A percentile compares a stretch with the other conserved stretches of the same genome.
Conservation (phyloP, 73 alveolate genomes). For the Stentor roeselii region DNA sequence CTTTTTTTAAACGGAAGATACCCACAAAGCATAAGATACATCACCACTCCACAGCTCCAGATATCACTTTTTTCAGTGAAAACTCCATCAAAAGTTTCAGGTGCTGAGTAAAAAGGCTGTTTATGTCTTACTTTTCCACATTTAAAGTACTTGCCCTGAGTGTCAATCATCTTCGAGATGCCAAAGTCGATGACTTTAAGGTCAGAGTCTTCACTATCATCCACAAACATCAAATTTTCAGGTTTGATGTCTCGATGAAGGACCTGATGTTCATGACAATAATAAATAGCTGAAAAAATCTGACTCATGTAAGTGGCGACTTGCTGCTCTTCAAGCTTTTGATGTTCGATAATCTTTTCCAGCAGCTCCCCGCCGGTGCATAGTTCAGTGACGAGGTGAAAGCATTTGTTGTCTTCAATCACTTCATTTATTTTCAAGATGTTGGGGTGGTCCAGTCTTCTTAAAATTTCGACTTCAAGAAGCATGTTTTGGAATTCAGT, state of each 20-base stretch:
- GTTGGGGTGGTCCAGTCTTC: slow-evolving; percentile 77
- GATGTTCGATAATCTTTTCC: too few relatives aligned
- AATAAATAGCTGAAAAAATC: slow-evolving; percentile 72
- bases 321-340: too few relatives aligned
- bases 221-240: slow-evolving; percentile 73
- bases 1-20: too few relatives aligned
- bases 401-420: slow-evolving; percentile 60
- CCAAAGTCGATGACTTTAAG: slow-evolving; percentile 85
- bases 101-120: too few relatives aligned
- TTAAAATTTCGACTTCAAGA: slow-evolving; percentile 74
- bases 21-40: too few relatives aligned
- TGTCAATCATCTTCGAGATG: too few relatives aligned
- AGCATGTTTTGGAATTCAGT: too few relatives aligned
- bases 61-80: too few relatives aligned
- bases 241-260: slow-evolving; percentile 88
- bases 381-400: slow-evolving; percentile 81
- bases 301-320: slow-evolving; percentile 64
- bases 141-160: too few relatives aligned
- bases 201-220: slow-evolving; percentile 55
- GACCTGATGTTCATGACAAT: slow-evolving; percentile 69
- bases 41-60: too few relatives aligned
- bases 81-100: too few relatives aligned
- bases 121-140: too few relatives aligned
- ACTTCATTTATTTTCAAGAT: slow-evolving; percentile 78
- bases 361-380: slow-evolving; percentile 74